Conservation (phyloP, 495 filamentous ascomycete species). For the Neurospora sp. region DNA sequence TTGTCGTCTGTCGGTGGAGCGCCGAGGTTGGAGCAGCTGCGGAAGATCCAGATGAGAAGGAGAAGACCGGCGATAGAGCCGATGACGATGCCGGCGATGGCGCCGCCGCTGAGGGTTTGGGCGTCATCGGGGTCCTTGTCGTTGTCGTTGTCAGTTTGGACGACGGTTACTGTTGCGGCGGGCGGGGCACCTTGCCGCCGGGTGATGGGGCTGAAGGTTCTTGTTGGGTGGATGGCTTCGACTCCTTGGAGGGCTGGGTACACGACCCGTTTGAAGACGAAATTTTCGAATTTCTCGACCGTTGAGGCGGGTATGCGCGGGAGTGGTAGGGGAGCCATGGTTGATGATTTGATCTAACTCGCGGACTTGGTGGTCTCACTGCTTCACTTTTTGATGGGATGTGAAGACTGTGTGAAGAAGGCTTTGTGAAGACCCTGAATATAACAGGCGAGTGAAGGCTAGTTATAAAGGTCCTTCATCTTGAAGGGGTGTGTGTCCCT, state of each 20-base stretch:
- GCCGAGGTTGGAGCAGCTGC: slow-evolving; percentile 29
- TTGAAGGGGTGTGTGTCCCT: neutral
- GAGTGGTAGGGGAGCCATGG: slow-evolving; percentile 4
- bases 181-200: slow-evolving; percentile 3
- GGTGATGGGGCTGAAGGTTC: slow-evolving; percentile 1
- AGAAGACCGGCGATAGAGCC: slow-evolving; percentile 47
- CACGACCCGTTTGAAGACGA: neutral
- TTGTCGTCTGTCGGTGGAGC: slow-evolving; percentile 15
- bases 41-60: slow-evolving; percentile 43
- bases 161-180: slow-evolving; percentile 7
- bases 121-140: slow-evolving; percentile 6
- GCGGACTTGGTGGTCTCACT: neutral
- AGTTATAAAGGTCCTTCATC: neutral
- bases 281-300: neutral
- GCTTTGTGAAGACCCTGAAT: neutral
- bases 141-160: neutral
- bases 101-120: slow-evolving; percentile 40
- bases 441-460: neutral
- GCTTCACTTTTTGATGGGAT: neutral
- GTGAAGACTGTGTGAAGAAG: neutral
- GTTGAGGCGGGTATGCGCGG: neutral
- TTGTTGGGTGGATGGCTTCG: neutral
- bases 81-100: slow-evolving; percentile 52
- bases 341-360: neutral
- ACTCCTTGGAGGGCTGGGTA: neutral